phyloP scores from a whole-genome alignment of 78 protist species.

The Guillardia theta region DNA sequence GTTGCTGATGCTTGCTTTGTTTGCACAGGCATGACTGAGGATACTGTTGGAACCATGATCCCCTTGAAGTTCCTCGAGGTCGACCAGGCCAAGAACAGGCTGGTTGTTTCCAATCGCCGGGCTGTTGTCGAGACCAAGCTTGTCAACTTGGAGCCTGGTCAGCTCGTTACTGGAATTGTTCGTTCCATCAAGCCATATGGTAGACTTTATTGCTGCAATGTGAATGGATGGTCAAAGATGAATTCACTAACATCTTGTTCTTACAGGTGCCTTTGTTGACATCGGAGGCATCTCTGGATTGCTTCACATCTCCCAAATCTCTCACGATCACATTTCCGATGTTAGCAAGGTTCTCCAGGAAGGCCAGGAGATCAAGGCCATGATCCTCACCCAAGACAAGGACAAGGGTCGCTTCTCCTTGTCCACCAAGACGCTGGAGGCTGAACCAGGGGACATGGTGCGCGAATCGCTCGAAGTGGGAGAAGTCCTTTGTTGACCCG shows the following conservation, averaged over 20 bases:
- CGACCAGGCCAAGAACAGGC: not conserved
- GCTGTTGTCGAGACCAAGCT: constrained; percentile 12
- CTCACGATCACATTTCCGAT: not conserved
- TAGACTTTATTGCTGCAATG: too few relatives aligned
- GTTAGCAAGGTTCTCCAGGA: not conserved
- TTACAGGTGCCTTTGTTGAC: constrained; percentile 41
- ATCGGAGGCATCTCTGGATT: constrained; percentile 26
- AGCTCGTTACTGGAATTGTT: constrained; percentile 1
- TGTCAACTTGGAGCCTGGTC: not conserved
- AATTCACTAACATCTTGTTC: too few relatives aligned
- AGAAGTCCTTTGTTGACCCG: not conserved
- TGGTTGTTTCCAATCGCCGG: not conserved
- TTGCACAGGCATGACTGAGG: not conserved
- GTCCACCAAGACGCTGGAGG: constrained; percentile 21
- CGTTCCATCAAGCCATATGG: constrained; percentile 21
- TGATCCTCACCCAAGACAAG: constrained; percentile 20
- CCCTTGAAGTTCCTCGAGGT: constrained; percentile 44
- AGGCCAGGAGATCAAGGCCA: constrained; percentile 27
- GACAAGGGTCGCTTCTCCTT: constrained; percentile 35
- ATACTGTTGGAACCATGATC: not conserved
- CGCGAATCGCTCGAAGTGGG: not conserved
- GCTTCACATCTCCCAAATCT: constrained; percentile 26
- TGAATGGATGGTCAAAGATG: too few relatives aligned
- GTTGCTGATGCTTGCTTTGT: not conserved
- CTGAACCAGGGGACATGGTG: constrained; percentile 29